Base-by-base conservation (phyloP, 192 early-diverging fungal genomes). In the Backusella sp. region DNA sequence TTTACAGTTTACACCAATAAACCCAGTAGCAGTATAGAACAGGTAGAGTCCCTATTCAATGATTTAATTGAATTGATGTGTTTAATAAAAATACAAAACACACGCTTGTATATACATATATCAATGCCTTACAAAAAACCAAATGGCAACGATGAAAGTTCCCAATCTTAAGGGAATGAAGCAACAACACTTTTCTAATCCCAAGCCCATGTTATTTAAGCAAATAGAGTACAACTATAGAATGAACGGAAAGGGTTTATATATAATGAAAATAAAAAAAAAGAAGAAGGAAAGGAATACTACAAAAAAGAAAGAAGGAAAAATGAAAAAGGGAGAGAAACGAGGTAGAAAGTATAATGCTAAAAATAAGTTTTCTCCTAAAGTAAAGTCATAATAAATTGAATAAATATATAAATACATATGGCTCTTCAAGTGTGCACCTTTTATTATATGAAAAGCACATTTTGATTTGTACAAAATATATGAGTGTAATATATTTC, bases 151-250 rank as follows among this genome's bases (percentile, higher is more conserved):
- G 37, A 83, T 77, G 68, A 83, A 83, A 23, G 78, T 77, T 17
- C 78, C 82, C n/a, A 78, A 67, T 42, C 82, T 49, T n/a, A 83
- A 49, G 42, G 82, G 82, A 65, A 83, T 83, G 72, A 77, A 68
- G 17, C 82, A 76, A 59, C 82, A 83, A 28, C 82, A 83, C 66
- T 77, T 79, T 68, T 83, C 82, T 28, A 83, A 46, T 44, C 77
- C 75, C 32, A 79, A 36, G 4, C 69, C 49, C 73, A 77, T 70
- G 23, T 44, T 71, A 46, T 69, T n/a, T 68, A 21, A 62, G 56
- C 56, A 4, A 62, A 62, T 1, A 5, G 19, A 11, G 19, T 26
- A 68, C 66, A 44, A 42, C 8, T 56, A 14, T 3, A 5, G 46
- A 68, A 69, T 35, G 46, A 76, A 76, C 35, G 44, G 68, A 68